Base-by-base conservation (phyloP, 768 basidiomycete genomes). In the Russula sp. region DNA sequence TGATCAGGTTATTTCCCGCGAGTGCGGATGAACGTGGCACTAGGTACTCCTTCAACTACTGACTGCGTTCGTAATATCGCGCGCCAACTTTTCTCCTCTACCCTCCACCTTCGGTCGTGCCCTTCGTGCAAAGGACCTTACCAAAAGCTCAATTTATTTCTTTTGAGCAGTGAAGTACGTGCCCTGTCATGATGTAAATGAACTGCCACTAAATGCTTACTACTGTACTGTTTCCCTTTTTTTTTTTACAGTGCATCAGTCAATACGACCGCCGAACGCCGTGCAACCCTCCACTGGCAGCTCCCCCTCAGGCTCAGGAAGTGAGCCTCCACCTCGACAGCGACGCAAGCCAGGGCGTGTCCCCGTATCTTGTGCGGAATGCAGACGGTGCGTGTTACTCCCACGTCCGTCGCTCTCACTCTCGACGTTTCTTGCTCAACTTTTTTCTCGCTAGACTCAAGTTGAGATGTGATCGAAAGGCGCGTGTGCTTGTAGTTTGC, bases 401-500 rank as follows among this genome's bases (percentile, higher is more conserved):
- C 24, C 5, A 50, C 49, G 24, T 24, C 24, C 42, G 22, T 5
- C 22, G 32, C 20, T 18, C 62, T 18, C 26, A 46, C 24, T 22
- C 40, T n/a, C 5, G 32, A 24, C 26, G 26, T 57, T 56, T 22
- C 24, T 20, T 52, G 38, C 54, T 53, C 26, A 38, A 28, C 54
- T 24, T n/a, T n/a, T n/a, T n/a, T 30, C 46, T 36, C 13, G 24
- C 66, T 54, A 79, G 86, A 51, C 77, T 88, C 48, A 88, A 89
- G 72, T 76, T 89, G 49, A 79, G 82, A 36, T 89, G 87, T 68
- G 86, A 88, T 71, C 81, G 81, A 69, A 83, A 83, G 73, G 86
- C 84, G 72, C 64, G 77, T 70, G n/a, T 51, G 5, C 7, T 22
- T 26, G 30, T 57, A 60, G 57, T 60, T 42, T 34, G 5, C 53